Percentiles rank a stretch among this genome's conserved stretches.
These are phyloP conservation scores for Russula sp. DNA, from an alignment of 768 basidiomycete genomes.

Conservation along the genomic window DNA sequence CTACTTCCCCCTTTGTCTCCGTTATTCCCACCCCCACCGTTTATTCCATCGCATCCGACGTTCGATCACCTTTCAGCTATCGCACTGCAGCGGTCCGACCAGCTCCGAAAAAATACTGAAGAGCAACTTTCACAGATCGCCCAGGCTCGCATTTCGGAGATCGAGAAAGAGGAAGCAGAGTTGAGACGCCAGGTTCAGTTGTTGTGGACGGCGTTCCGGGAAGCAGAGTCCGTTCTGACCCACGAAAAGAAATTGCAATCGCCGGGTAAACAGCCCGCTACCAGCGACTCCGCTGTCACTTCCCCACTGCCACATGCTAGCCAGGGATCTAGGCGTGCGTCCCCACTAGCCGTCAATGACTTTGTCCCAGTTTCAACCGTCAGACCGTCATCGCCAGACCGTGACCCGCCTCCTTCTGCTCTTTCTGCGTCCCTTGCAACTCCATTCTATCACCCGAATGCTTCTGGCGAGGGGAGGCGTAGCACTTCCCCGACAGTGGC, in stretches of 20 bases:
- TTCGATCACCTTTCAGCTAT: slow-evolving; percentile 59
- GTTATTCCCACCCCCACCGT: slow-evolving; percentile 70
- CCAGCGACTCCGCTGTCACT: background rate
- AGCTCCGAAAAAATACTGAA: slow-evolving; percentile 51
- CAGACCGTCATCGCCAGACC: slow-evolving; percentile 37
- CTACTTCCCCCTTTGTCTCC: slow-evolving; percentile 52
- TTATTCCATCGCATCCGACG: slow-evolving; percentile 66
- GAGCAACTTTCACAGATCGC: slow-evolving; percentile 49
- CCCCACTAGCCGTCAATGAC: slow-evolving; percentile 41
- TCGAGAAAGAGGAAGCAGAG: slow-evolving; percentile 49
- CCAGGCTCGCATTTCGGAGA: slow-evolving; percentile 47
- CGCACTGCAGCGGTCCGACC: slow-evolving; percentile 50
- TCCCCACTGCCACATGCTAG: slow-evolving; percentile 2
- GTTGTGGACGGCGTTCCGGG: slow-evolving; percentile 57
- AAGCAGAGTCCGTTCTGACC: slow-evolving; percentile 41
- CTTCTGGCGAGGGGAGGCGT: slow-evolving; percentile 26
- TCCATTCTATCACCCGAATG: slow-evolving; percentile 48
- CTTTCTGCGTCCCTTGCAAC: slow-evolving; percentile 66
- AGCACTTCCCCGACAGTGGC: slow-evolving; percentile 17
- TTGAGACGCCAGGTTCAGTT: slow-evolving; percentile 53
- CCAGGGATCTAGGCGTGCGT: slow-evolving; percentile 11
- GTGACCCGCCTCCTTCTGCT: slow-evolving; percentile 41
- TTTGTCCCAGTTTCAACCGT: slow-evolving; percentile 48
- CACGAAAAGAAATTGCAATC: slow-evolving; percentile 32
- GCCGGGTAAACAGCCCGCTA: slow-evolving; percentile 7